Base-by-base conservation (phyloP, 2,329 filamentous ascomycete species). In the Microdochium bolleyi region DNA sequence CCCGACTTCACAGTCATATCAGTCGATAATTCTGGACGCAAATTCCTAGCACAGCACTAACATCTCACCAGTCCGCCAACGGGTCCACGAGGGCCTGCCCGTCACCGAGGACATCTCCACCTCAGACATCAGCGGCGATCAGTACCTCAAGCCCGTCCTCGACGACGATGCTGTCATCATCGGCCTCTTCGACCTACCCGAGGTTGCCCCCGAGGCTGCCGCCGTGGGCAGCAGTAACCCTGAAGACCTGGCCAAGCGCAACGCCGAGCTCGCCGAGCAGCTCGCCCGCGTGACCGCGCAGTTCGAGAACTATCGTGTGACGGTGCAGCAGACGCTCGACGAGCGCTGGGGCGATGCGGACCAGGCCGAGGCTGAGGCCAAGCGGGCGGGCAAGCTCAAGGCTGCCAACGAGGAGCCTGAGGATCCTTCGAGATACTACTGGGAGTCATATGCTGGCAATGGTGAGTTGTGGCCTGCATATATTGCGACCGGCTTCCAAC, bases 91-190 rank as follows among this genome's bases (percentile, higher is more conserved):
- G 37, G 71, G 73, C 44, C 60, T 67, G 32, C 44, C 70, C 7
- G 64, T 82, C 2, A 82, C 82, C 1, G 75, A 79, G 54, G 70
- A 85, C 46, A 83, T 89, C 54, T 76, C 82, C 2, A 73, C 73
- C 34, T 72, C 75, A 2, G 75, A 83, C 24, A 84, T 96, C 56
- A 77, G 83, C n/a, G 82, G 90, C 56, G 92, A 97, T 57, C 78
- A 80, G 58, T 95, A 85, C 64, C 76, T 99, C 54, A 87, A 88
- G 64, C 94, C 94, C 0, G 85, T 91, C 3, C 72, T 99, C 8
- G 86, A 94, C 54, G 90, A 96, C 59, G 94, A 99, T 66, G 88
- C 92, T 3, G 74, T 97, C 51, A 82, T 99, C 30, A 91, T 95
- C 65, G 88, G 82, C 53, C 76, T 99, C 21, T 92, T 95, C 57